Conservation (phyloP, 345 rosid species). For the Aquilaria sinensis region DNA sequence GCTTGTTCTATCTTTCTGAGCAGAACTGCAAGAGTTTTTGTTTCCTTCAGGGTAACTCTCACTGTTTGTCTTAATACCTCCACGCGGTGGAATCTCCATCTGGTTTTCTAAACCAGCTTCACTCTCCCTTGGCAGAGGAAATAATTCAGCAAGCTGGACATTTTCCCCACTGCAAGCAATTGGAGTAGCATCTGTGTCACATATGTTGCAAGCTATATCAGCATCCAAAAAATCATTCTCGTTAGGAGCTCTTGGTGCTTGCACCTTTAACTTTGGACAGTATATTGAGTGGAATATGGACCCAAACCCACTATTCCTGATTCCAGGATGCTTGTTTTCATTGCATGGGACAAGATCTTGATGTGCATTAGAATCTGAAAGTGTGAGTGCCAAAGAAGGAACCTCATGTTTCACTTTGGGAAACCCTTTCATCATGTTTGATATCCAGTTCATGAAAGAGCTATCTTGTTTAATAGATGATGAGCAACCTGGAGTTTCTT, state of each 20-base stretch:
- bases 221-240: constrained; percentile 21
- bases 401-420: constrained; percentile 33
- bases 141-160: constrained; percentile 27
- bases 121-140: constrained; percentile 27
- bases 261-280: constrained; percentile 35
- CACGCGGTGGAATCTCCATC: constrained; percentile 21
- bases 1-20: constrained; percentile 29
- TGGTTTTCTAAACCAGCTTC: constrained; percentile 21
- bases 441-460: constrained; percentile 90
- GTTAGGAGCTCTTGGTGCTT: constrained; percentile 16
- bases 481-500: constrained; percentile 46
- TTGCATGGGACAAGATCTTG: constrained; percentile 14
- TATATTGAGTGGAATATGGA: constrained; percentile 74
- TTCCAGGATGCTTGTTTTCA: constrained; percentile 17
- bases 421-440: constrained; percentile 72
- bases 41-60: constrained; percentile 25
- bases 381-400: constrained; percentile 36
- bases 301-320: constrained; percentile 54
- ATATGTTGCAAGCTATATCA: constrained; percentile 22
- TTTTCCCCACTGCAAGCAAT: constrained; percentile 30
- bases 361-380: constrained; percentile 24
- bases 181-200: constrained; percentile 35
- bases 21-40: constrained; percentile 18
- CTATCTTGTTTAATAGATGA: constrained; percentile 55
- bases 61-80: constrained; percentile 18